Conservation (phyloP, 2,329 filamentous ascomycete species). For the Sarocladium strictum region DNA sequence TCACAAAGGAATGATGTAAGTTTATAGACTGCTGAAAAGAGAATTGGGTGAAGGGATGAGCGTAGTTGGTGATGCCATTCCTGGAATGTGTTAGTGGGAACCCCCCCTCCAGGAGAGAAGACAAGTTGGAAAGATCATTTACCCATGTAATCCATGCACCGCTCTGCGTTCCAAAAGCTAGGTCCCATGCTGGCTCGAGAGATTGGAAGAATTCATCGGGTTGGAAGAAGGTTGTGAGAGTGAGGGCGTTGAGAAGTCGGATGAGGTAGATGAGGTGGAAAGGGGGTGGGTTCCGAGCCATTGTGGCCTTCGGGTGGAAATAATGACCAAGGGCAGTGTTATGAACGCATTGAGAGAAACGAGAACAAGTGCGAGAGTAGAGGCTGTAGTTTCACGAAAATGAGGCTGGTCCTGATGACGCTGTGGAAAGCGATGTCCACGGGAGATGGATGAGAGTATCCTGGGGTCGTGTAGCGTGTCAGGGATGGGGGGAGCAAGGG, state of each 20-base stretch:
- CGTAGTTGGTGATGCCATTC: slow-evolving; percentile 89
- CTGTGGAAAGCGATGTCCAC: too few relatives aligned
- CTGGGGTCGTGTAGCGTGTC: background rate
- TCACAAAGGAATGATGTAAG: slow-evolving; percentile 50
- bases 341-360: too few relatives aligned
- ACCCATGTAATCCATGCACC: slow-evolving; percentile 97
- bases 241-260: slow-evolving; percentile 74
- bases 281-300: background rate
- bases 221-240: slow-evolving; percentile 86
- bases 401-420: too few relatives aligned
- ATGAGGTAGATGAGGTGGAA: slow-evolving; percentile 49
- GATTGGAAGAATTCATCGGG: slow-evolving; percentile 97
- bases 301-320: background rate
- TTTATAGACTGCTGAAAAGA: slow-evolving; percentile 76
- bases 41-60: slow-evolving; percentile 81
- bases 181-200: slow-evolving; percentile 86
- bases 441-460: background rate
- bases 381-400: too few relatives aligned
- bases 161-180: slow-evolving; percentile 70
- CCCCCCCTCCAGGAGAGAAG: background rate
- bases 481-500: background rate
- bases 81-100: slow-evolving; percentile 38
- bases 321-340: too few relatives aligned
- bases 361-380: too few relatives aligned
- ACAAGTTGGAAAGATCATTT: slow-evolving; percentile 26